A percentile compares a stretch with the other conserved stretches of the same genome.
Conservation (phyloP, 257 asterid species). For the Gentiana dahurica region DNA sequence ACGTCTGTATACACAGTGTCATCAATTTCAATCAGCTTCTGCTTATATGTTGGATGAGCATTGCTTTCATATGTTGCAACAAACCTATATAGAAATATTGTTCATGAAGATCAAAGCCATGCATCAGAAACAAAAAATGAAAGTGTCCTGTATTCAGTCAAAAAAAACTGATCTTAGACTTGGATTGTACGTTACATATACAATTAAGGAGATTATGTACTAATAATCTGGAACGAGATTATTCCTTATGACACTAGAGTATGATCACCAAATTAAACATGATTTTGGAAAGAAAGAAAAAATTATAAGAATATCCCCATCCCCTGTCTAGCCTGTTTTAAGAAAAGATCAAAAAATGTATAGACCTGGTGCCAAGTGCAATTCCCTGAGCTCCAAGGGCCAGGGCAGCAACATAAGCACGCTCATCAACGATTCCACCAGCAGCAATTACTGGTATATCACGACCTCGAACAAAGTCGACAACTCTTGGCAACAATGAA, state of each 20-base stretch:
- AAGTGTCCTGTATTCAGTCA: no score
- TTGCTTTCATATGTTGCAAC: slow-evolving; percentile 72
- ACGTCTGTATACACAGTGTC: slow-evolving; percentile 66
- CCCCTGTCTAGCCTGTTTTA: no score
- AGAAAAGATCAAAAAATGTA: slow-evolving; percentile 1
- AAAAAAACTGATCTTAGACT: no score
- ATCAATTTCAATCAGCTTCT: slow-evolving; percentile 49
- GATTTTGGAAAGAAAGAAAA: no score
- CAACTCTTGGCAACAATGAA: slow-evolving; percentile 67
- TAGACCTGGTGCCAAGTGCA: slow-evolving; percentile 76
- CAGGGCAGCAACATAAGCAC: slow-evolving; percentile 86
- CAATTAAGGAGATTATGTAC: no score
- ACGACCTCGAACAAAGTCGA: slow-evolving; percentile 42
- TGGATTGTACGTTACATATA: no score
- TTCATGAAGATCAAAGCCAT: no score
- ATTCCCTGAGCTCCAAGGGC: slow-evolving; percentile 90
- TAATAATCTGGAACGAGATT: no score
- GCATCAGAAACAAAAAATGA: no score
- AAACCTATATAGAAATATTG: slow-evolving; percentile 30
- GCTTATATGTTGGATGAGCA: slow-evolving; percentile 80
- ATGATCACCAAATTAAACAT: no score
- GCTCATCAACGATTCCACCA: slow-evolving; percentile 86
- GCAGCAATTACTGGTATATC: slow-evolving; percentile 66
- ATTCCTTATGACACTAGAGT: no score
- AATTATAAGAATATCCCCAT: no score